Evolutionary conservation across 2,329 filamentous ascomycete genomes (phyloP).

Genomic region (Mollisia scopiformis): DNA sequence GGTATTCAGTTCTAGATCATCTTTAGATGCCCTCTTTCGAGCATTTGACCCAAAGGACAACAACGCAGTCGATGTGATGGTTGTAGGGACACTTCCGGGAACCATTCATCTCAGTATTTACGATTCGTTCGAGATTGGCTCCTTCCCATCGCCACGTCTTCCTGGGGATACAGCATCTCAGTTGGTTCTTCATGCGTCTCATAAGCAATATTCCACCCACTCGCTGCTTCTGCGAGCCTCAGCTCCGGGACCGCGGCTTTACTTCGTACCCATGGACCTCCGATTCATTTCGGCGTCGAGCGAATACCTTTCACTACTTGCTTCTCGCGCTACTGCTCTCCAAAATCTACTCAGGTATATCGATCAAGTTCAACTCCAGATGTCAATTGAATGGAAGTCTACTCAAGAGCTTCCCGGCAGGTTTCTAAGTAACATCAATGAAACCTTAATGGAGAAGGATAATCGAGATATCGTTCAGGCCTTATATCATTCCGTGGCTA

Average conservation of each 20-base stretch:
- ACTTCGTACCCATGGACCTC: constrained; percentile 79
- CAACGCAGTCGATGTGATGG: constrained; percentile 77
- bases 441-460: constrained; percentile 69
- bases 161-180: constrained; percentile 30
- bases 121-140: constrained; percentile 81
- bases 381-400: constrained; percentile 81
- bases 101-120: constrained; percentile 80
- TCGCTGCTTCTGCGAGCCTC: constrained; percentile 63
- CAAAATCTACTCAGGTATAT: constrained; percentile 88
- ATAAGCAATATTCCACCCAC: constrained; percentile 77
- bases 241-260: constrained; percentile 46
- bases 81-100: constrained; percentile 73
- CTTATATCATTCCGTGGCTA: constrained; percentile 82
- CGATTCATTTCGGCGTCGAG: constrained; percentile 79
- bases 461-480: constrained; percentile 73
- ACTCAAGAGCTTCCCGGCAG: constrained; percentile 76
- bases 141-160: constrained; percentile 51
- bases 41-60: constrained; percentile 60
- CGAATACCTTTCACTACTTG: constrained; percentile 80
- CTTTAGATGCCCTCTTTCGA: constrained; percentile 38
- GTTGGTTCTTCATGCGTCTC: constrained; percentile 66
- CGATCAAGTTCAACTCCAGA: constrained; percentile 76
- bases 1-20: constrained; percentile 38
- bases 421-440: constrained; percentile 79
- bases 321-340: constrained; percentile 83